Evolutionary conservation across 768 basidiomycete genomes (phyloP).

Genomic region (Butyriboletus loyo): DNA sequence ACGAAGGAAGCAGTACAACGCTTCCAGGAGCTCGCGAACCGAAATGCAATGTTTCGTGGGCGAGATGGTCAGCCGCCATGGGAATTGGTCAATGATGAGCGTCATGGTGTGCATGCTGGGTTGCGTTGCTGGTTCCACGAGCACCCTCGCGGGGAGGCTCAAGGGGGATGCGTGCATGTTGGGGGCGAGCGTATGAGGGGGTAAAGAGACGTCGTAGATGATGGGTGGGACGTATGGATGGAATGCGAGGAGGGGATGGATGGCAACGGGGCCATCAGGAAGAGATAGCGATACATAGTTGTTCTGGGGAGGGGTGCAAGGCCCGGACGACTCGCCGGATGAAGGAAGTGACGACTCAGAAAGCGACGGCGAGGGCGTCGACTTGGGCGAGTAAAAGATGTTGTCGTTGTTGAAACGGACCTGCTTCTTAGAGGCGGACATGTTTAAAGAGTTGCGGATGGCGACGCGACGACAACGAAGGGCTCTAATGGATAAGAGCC

Average conservation of each 20-base stretch:
- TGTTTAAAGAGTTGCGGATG: conserved; percentile 5
- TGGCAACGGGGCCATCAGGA: conserved; percentile 27
- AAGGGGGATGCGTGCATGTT: conserved; percentile 27
- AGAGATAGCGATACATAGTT: conserved; percentile 16
- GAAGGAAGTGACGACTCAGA: conserved; percentile 32
- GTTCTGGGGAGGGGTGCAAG: conserved; percentile 29
- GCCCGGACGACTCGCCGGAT: conserved; percentile 28
- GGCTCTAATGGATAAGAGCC: conserved; percentile 15
- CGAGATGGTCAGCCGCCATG: conserved; percentile 35
- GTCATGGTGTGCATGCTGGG: conserved; percentile 29
- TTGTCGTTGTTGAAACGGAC: conserved; percentile 34
- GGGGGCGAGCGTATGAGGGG: conserved; percentile 17
- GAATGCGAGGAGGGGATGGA: conserved; percentile 31
- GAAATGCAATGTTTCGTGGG: conserved; percentile 30
- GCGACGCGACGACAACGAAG: conserved; percentile 10
- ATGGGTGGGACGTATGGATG: conserved; percentile 23
- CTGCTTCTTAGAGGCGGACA: conserved; percentile 23
- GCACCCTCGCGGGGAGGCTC: conserved; percentile 20
- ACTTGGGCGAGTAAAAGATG: conserved; percentile 30
- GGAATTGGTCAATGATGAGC: conserved; percentile 30
- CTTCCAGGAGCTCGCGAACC: conserved; percentile 49
- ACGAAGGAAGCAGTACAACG: conserved; percentile 44
- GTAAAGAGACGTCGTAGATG: conserved; percentile 20
- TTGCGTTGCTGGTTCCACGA: conserved; percentile 32
- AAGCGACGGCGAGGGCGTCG: conserved; percentile 24